Evolutionary conservation across 2,329 filamentous ascomycete genomes (phyloP), one percentile per base, ranked within the genome.

Genomic region (Fusarium piperis): DNA sequence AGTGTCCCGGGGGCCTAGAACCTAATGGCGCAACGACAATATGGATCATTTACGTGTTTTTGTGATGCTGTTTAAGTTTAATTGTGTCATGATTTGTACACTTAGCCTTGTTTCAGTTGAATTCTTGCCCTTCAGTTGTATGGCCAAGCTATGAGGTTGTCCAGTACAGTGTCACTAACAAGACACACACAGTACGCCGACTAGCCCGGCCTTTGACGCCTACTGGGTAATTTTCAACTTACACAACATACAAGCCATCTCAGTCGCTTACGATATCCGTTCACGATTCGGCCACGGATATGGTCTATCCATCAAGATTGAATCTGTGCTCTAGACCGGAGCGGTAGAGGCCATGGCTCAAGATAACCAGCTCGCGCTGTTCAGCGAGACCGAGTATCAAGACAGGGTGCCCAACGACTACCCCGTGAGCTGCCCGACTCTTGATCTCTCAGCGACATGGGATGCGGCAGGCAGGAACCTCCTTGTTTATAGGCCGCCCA

Each of bases 371-470:
- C 83, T 90, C 67, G 72, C 83, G 70, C 83, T 87, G 51, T 80
- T 88, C 70, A 88, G 88, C 80, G 86, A 91, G 77, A 90, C 88
- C 73, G 83, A 84, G 71, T 85, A 92, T 67, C 84, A 87, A 57
- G 82, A 86, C 51, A 85, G 85, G 26, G 85, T 90, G 23, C 85
- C 88, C 38, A 82, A 85, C 36, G 83, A 85, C 52, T 87, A 92
- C 57, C 85, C 95, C 35, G 87, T 91, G 28, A 94, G 93, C 81
- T 97, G 94, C 80, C 94, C 95, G 16, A 92, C 91, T 10, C 93
- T 97, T 84, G 94, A 98, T 81, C 86, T 98, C 51, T 86, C 92
- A n/a, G 91, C 92, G 6, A 86, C 94, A 13, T 83, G 83, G 79
- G 92, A 93, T 13, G 89, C 87, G n/a, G 85, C 87, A 16, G 88